phyloP scores from a whole-genome alignment of 2,329 filamentous ascomycete species.

The Mycosphaerella arachidis region DNA sequence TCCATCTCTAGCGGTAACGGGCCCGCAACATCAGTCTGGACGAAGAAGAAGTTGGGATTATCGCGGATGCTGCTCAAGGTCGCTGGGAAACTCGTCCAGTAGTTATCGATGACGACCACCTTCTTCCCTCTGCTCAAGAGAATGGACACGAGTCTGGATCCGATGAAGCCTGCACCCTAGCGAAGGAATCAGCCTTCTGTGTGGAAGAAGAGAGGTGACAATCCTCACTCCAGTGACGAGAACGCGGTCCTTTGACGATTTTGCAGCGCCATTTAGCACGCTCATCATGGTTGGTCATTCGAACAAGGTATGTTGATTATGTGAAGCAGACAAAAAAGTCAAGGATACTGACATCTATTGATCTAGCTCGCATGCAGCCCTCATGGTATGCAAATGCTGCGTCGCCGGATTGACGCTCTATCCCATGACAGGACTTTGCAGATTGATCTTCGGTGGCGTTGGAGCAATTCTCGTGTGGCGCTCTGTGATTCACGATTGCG shows the following conservation, averaged over 20 bases:
- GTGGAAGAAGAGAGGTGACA: background rate
- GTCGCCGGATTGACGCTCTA: too few species aligned
- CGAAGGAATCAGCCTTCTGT: background rate
- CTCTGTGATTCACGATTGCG: background rate
- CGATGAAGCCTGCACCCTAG: slow-evolving; percentile 6
- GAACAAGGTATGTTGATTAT: background rate
- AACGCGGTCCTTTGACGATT: background rate
- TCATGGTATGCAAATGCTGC: background rate
- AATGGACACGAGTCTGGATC: background rate
- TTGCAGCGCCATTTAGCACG: background rate
- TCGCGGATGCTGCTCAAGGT: background rate
- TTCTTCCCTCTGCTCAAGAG: background rate
- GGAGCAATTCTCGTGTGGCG: background rate
- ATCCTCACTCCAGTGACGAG: background rate
- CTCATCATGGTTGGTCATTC: background rate
- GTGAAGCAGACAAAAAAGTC: background rate
- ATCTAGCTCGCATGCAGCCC: background rate
- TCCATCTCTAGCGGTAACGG: background rate
- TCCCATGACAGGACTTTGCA: background rate
- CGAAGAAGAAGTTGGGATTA: background rate
- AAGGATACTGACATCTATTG: background rate
- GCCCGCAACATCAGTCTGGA: background rate
- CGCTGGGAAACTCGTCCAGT: background rate
- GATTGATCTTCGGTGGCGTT: background rate
- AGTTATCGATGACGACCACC: slow-evolving; percentile 4